phyloP scores from a whole-genome alignment of 345 rosid genomes.

The Erucastrum elatum region DNA sequence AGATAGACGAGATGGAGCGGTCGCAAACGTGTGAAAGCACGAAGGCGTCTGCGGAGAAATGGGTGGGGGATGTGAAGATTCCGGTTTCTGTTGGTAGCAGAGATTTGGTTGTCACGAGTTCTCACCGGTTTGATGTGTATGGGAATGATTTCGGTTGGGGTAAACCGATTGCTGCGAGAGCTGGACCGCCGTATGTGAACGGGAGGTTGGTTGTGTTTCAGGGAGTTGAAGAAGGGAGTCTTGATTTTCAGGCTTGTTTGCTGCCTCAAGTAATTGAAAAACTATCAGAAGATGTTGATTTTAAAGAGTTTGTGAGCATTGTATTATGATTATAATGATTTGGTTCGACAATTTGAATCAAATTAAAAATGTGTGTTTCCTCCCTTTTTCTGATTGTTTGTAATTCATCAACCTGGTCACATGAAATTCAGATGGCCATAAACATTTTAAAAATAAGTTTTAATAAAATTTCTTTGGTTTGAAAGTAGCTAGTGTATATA shows the following conservation, averaged over 20 bases:
- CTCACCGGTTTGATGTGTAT: slow-evolving; percentile 42
- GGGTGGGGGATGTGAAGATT: slow-evolving; percentile 36
- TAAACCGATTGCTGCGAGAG: slow-evolving; percentile 41
- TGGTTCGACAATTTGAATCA: not conserved
- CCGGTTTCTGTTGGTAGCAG: slow-evolving; percentile 15
- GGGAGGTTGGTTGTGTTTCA: slow-evolving; percentile 42
- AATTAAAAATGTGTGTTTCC: not conserved
- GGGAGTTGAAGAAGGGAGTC: slow-evolving; percentile 44
- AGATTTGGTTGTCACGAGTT: slow-evolving; percentile 33
- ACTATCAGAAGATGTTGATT: slow-evolving; percentile 24
- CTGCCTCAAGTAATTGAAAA: slow-evolving; percentile 3
- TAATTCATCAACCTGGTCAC: not conserved
- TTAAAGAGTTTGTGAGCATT: slow-evolving; percentile 27
- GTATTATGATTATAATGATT: not conserved
- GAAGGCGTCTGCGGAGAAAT: slow-evolving; percentile 18
- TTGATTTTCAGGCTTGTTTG: slow-evolving; percentile 44
- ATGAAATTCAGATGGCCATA: not conserved
- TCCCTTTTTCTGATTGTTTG: not conserved
- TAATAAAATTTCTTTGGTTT: not conserved
- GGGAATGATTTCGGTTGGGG: slow-evolving; percentile 53
- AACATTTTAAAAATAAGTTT: not conserved
- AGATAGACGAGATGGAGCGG: slow-evolving; percentile 25
- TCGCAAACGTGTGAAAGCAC: slow-evolving; percentile 34
- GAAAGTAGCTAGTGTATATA: not conserved
- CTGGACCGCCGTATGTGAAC: slow-evolving; percentile 40